These are phyloP conservation scores for Tubosaeta sp. DNA, from an alignment of 768 basidiomycete species.

Conservation along the genomic window DNA sequence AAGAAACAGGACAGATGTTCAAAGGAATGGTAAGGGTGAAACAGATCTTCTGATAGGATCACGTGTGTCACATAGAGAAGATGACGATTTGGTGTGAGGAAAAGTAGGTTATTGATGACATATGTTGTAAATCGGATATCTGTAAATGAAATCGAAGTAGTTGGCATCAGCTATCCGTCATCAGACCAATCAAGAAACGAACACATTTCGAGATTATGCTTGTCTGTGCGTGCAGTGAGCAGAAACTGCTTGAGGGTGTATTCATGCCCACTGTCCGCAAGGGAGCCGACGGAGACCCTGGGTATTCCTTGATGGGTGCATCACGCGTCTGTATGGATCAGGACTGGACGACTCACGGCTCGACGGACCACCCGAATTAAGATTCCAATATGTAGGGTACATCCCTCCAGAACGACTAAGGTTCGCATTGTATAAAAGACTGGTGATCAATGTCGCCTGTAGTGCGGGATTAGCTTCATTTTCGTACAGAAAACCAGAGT, in stretches of 20 bases:
- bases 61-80: constrained; percentile 60
- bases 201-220: constrained; percentile 64
- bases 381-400: constrained; percentile 57
- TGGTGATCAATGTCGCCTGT: constrained; percentile 48
- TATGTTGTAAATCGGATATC: constrained; percentile 59
- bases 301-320: constrained; percentile 10
- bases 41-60: constrained; percentile 15
- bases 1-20: constrained; percentile 79
- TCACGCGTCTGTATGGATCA: neutral
- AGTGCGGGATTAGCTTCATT: neutral
- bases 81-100: constrained; percentile 11
- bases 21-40: constrained; percentile 44
- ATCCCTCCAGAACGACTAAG: constrained; percentile 49
- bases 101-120: constrained; percentile 37
- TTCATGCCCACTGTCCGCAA: constrained; percentile 71
- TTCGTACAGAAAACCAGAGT: neutral
- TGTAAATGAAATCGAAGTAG: constrained; percentile 17
- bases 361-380: constrained; percentile 39
- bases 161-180: neutral
- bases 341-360: constrained; percentile 39
- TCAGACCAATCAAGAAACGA: constrained; percentile 19
- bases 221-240: constrained; percentile 61
- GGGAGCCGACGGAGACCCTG: constrained; percentile 55
- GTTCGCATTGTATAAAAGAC: constrained; percentile 44
- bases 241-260: constrained; percentile 73